Conservation (phyloP, 176 grass and related monocot species). For the Elymus sibiricus region DNA sequence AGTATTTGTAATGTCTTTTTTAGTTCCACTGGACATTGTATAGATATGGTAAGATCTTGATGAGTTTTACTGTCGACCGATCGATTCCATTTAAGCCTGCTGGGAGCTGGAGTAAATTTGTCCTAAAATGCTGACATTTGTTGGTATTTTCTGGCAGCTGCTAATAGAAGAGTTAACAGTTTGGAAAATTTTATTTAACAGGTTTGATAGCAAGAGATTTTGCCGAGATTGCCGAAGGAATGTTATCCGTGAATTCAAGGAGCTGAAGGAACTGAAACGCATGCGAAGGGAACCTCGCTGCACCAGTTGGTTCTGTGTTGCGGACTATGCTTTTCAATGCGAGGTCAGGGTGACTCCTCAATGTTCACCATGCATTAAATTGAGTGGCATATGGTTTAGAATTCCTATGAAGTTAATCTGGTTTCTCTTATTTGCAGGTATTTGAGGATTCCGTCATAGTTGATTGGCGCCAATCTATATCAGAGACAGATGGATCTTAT, state of each 20-base stretch:
- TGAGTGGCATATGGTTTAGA: neutral
- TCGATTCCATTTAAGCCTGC: conserved; percentile 4
- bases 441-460: conserved; percentile 66
- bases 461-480: conserved; percentile 73
- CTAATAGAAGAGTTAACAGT: neutral
- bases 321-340: conserved; percentile 86
- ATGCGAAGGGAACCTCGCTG: conserved; percentile 67
- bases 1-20: neutral
- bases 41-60: neutral
- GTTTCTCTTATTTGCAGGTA: conserved; percentile 56
- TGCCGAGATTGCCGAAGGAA: conserved; percentile 96
- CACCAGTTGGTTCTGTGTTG: conserved; percentile 87
- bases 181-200: conserved; percentile 31
- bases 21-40: conserved; percentile 5
- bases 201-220: conserved; percentile 98
- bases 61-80: neutral
- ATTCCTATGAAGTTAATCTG: conserved; percentile 14
- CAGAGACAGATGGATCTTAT: conserved; percentile 60
- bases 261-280: conserved; percentile 92
- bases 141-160: conserved; percentile 1
- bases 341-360: conserved; percentile 51
- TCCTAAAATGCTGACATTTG: neutral
- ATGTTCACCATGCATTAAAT: neutral
- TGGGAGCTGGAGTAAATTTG: neutral
- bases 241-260: conserved; percentile 95